Conservation (phyloP, 495 filamentous ascomycete genomes). For the Lentithecium fluviatile region DNA sequence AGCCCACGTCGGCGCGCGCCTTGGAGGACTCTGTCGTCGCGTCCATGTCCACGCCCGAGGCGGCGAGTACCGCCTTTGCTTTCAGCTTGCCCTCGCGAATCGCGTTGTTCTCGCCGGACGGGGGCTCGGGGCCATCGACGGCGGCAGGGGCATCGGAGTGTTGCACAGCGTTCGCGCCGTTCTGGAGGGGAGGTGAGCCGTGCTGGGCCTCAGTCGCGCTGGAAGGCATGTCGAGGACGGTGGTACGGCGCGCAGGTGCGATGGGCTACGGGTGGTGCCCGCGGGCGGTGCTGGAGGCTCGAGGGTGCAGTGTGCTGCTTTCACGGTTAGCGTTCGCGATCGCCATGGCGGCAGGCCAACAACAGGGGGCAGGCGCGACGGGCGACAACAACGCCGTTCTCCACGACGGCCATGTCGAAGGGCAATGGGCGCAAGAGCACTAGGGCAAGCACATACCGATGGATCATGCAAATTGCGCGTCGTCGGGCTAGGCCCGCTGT, state of each 20-base stretch:
- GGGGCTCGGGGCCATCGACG: conserved; percentile 17
- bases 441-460: conserved; percentile 32
- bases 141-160: conserved; percentile 7
- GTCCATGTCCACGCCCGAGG: conserved; percentile 46
- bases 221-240: conserved; percentile 23
- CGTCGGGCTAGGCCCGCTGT: conserved; percentile 30
- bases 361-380: conserved; percentile 9
- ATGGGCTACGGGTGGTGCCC: conserved; percentile 9
- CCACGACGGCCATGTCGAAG: conserved; percentile 3
- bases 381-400: conserved; percentile 6
- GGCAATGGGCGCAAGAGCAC: background rate
- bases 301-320: too few species aligned
- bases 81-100: conserved; percentile 60
- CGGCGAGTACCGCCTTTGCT: conserved; percentile 57
- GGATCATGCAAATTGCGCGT: conserved; percentile 35
- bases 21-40: conserved; percentile 29
- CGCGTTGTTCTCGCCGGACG: conserved; percentile 36
- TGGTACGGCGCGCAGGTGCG: conserved; percentile 7
- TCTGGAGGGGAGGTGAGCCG: conserved; percentile 19
- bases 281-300: too few species aligned
- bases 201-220: conserved; percentile 14
- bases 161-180: conserved; percentile 33
- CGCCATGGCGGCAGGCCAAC: conserved; percentile 20
- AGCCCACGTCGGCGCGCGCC: conserved; percentile 1
- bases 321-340: too few species aligned